Evolutionary conservation across 306 rosid genomes (phyloP), one percentile per base, ranked within the genome.

Genomic region (Senna siamea): DNA sequence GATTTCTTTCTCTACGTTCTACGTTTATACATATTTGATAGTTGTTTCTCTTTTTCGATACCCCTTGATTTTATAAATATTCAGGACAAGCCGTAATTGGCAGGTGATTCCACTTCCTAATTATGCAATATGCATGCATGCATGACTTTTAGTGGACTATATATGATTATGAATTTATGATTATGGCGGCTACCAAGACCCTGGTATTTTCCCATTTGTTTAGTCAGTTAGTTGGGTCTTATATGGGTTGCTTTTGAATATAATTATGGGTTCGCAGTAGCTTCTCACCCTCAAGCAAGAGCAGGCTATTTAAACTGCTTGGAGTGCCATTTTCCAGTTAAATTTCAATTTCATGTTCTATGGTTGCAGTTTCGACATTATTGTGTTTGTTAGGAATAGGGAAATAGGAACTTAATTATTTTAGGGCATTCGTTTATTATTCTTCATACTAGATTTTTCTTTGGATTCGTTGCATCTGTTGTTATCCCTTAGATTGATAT

Each of bases 131-230:
- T 17, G 32, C 34, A 40, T 40, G 52, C 69, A 38, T 41, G 52
- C 69, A 63, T 38, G 52, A 40, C n/a, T 41, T n/a, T 63, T 6
- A 41, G 69, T 19, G 50, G 51, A 62, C 34, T 38, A 13, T 57
- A 6, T 13, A 18, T 38, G 48, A 63, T 19, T 26, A 26, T 26
- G 30, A 26, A 40, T 15, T 13, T 1, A 26, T 20, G 69, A 5
- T 10, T 10, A 58, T 32, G 65, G 22, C 65, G n/a, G 51, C 51
- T 19, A 5, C 11, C 5, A 19, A 11, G 48, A 19, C 50, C 5
- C 32, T n/a, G 12, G 18, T 19, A 7, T 12, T 19, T 34, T 5
- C 19, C 2, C 7, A 20, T 19, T 11, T 38, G 34, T 63, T 40
- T 34, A 7, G 23, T 35, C 13, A 12, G 7, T 30, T 58, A 28